A percentile compares a stretch with the other conserved stretches of the same genome.
phyloP scores from a whole-genome alignment of 2,329 filamentous ascomycete genomes.

The Hymenoscyphus repandus region DNA sequence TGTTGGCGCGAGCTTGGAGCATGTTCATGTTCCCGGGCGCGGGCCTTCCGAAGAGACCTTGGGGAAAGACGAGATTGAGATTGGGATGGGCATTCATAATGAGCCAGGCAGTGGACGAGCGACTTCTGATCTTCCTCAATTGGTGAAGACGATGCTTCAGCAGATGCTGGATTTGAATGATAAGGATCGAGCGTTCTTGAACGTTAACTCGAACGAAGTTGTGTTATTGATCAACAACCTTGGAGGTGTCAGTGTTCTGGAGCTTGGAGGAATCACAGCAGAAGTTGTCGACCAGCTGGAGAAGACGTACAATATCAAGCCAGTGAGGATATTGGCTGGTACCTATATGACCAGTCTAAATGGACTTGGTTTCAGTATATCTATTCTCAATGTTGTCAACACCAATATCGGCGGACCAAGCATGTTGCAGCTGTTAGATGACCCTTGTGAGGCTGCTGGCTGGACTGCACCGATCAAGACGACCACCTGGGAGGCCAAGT shows the following conservation, averaged over 20 bases:
- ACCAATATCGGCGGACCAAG: constrained; percentile 40
- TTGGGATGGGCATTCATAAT: constrained; percentile 72
- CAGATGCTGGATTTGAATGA: constrained; percentile 60
- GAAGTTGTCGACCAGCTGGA: constrained; percentile 59
- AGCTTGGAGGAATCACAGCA: constrained; percentile 62
- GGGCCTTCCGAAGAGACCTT: constrained; percentile 52
- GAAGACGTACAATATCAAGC: constrained; percentile 52
- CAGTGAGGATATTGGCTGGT: constrained; percentile 55
- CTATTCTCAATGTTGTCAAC: constrained; percentile 56
- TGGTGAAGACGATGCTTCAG: constrained; percentile 57
- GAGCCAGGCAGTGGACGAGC: constrained; percentile 50
- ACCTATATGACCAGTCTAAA: constrained; percentile 71
- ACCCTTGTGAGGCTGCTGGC: constrained; percentile 60
- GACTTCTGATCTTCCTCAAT: constrained; percentile 41
- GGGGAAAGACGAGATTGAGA: constrained; percentile 51
- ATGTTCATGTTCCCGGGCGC: constrained; percentile 90
- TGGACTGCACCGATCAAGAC: constrained; percentile 58
- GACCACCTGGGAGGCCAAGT: constrained; percentile 52
- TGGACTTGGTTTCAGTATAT: constrained; percentile 66
- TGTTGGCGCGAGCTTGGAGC: constrained; percentile 78
- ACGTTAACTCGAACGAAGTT: constrained; percentile 53
- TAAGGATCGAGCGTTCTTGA: constrained; percentile 57
- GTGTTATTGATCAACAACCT: constrained; percentile 66
- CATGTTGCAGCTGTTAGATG: constrained; percentile 62
- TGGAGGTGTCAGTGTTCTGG: constrained; percentile 61